These are phyloP conservation scores for Brassica carinata DNA, from an alignment of 345 rosid species.

Conservation along the genomic window DNA sequence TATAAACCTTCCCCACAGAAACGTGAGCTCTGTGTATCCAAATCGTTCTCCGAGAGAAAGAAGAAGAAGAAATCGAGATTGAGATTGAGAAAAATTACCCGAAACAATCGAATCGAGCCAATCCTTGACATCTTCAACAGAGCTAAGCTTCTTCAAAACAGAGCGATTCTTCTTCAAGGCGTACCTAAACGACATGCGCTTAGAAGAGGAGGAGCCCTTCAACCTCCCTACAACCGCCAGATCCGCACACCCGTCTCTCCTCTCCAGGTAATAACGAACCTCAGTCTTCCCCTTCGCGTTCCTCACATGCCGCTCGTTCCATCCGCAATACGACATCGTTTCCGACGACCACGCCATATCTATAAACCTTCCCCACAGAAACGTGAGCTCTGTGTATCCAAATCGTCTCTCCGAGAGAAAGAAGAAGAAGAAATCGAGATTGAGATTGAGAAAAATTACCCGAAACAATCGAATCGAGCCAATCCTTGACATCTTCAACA, in stretches of 20 bases:
- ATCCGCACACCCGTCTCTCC: constrained; percentile 57
- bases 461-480: constrained; percentile 69
- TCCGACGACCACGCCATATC: constrained; percentile 42
- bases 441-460: constrained; percentile 45
- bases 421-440: neutral
- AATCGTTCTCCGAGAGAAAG: neutral
- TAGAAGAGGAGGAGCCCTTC: constrained; percentile 49
- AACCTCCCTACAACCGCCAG: constrained; percentile 72
- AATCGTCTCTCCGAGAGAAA: neutral
- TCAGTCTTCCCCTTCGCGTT: constrained; percentile 57
- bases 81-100: constrained; percentile 51
- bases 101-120: constrained; percentile 73
- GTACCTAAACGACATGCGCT: constrained; percentile 57
- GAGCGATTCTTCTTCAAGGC: constrained; percentile 46
- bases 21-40: constrained; percentile 13
- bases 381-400: neutral
- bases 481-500: constrained; percentile 56
- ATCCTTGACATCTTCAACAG: constrained; percentile 56
- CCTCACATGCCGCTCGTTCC: constrained; percentile 68
- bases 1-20: neutral
- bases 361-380: neutral
- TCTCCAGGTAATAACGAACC: constrained; percentile 67
- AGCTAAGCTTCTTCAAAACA: constrained; percentile 48
- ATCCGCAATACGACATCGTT: constrained; percentile 52
- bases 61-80: no score